These are phyloP conservation scores for Penicillium hordei DNA, from an alignment of 2,329 filamentous ascomycete genomes.

Conservation along the genomic window DNA sequence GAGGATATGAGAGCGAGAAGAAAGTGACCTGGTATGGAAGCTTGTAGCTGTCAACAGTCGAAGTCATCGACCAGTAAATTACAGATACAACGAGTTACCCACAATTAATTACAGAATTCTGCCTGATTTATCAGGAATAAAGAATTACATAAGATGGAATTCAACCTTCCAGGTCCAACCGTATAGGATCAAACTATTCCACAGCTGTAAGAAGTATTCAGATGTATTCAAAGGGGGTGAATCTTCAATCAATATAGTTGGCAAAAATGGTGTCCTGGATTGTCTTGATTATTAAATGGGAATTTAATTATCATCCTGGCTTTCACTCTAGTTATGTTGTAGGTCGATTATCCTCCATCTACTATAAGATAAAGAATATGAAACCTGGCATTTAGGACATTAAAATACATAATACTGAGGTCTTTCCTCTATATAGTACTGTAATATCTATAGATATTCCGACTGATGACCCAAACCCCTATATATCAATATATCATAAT, in stretches of 20 bases:
- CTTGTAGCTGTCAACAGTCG: constrained; percentile 15
- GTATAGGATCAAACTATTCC: too few relatives aligned
- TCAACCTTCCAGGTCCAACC: too few relatives aligned
- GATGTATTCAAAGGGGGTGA: too few relatives aligned
- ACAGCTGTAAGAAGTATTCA: too few relatives aligned
- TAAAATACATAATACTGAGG: neutral
- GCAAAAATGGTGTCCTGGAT: too few relatives aligned
- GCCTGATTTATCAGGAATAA: neutral
- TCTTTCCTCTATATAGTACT: neutral
- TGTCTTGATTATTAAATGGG: too few relatives aligned
- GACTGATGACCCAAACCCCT: neutral
- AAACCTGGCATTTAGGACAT: neutral
- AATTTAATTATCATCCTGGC: too few relatives aligned
- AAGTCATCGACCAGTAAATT: constrained; percentile 19
- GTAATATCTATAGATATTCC: neutral
- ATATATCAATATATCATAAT: neutral
- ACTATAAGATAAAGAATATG: too few relatives aligned
- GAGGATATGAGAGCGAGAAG: constrained; percentile 4
- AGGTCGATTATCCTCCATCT: too few relatives aligned
- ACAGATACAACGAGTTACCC: constrained; percentile 16
- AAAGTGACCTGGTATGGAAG: constrained; percentile 10
- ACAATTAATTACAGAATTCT: constrained; percentile 12
- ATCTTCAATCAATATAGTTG: too few relatives aligned
- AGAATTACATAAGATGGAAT: neutral
- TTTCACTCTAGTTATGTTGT: too few relatives aligned